phyloP scores from a whole-genome alignment of 1,139 yeast genomes.

The Pichia sp. region DNA sequence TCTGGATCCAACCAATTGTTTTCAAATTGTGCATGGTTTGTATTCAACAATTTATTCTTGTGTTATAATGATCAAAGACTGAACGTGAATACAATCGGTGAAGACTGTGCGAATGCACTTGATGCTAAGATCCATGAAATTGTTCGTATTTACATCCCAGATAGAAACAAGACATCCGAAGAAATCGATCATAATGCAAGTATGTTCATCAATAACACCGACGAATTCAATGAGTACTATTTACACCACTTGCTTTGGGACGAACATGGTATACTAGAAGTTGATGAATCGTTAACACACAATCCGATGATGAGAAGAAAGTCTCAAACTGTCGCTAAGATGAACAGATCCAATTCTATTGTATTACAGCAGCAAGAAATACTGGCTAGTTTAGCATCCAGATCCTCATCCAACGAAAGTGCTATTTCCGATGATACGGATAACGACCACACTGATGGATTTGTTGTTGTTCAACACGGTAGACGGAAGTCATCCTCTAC shows the following conservation, averaged over 20 bases:
- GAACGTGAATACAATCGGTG: constrained; percentile 17
- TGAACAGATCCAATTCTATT: background rate
- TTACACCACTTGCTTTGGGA: constrained; percentile 39
- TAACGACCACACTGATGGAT: constrained; percentile 9
- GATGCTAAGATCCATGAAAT: constrained; percentile 30
- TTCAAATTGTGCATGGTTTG: constrained; percentile 63
- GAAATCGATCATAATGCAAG: constrained; percentile 21
- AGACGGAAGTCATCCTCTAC: constrained; percentile 22
- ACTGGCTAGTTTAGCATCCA: background rate
- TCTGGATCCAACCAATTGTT: constrained; percentile 55
- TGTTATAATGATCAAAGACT: constrained; percentile 49
- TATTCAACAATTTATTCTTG: constrained; percentile 64
- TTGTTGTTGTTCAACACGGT: constrained; percentile 12
- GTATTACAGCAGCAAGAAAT: constrained; percentile 2
- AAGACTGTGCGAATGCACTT: constrained; percentile 22
- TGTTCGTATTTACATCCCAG: constrained; percentile 22
- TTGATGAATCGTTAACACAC: constrained; percentile 46
- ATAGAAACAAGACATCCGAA: constrained; percentile 5
- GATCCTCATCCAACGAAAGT: constrained; percentile 22
- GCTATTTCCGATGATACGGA: constrained; percentile 26
- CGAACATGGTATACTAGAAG: constrained; percentile 14
- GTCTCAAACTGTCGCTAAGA: background rate
- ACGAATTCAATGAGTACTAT: constrained; percentile 47
- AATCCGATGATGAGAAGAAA: constrained; percentile 1
- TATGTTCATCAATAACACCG: constrained; percentile 38